A percentile compares a stretch with the other conserved stretches of the same genome.
Conservation (phyloP, 169 alveolate species). For the Condylostoma magnum region DNA sequence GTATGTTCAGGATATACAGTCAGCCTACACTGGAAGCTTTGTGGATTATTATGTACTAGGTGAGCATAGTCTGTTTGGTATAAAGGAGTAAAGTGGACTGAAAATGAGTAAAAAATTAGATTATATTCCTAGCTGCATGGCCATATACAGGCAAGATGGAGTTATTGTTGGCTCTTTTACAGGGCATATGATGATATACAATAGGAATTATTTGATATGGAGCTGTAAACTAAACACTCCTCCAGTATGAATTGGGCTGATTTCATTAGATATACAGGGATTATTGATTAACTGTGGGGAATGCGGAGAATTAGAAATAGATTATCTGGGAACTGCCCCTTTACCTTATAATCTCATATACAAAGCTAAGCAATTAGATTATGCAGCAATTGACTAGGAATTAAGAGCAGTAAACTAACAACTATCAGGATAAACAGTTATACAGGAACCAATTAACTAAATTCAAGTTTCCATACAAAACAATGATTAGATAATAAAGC, state of each 20-base stretch:
- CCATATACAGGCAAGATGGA: conserved; percentile 21
- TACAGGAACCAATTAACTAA: background rate
- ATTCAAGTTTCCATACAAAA: background rate
- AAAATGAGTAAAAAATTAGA: conserved; percentile 48
- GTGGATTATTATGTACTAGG: conserved; percentile 47
- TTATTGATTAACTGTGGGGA: conserved; percentile 58
- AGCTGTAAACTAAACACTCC: conserved; percentile 39
- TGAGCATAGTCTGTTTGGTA: conserved; percentile 45
- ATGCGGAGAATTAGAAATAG: conserved; percentile 55
- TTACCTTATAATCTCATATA: conserved; percentile 17
- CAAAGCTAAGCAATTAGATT: conserved; percentile 25
- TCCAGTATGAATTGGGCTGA: conserved; percentile 36
- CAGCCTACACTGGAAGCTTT: conserved; percentile 9
- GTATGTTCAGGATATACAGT: conserved; percentile 34
- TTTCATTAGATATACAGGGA: conserved; percentile 48
- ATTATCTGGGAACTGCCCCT: conserved; percentile 70
- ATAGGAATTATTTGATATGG: conserved; percentile 50
- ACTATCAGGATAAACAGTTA: background rate
- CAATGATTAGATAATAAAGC: background rate
- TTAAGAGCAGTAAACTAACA: background rate
- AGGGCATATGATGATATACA: conserved; percentile 41
- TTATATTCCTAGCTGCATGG: conserved; percentile 43
- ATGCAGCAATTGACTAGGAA: conserved; percentile 38
- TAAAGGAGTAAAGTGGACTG: conserved; percentile 40
- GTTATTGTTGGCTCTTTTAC: conserved; percentile 54